Base-by-base conservation (phyloP, 192 early-diverging fungal genomes). In the Coemansia sp. region DNA sequence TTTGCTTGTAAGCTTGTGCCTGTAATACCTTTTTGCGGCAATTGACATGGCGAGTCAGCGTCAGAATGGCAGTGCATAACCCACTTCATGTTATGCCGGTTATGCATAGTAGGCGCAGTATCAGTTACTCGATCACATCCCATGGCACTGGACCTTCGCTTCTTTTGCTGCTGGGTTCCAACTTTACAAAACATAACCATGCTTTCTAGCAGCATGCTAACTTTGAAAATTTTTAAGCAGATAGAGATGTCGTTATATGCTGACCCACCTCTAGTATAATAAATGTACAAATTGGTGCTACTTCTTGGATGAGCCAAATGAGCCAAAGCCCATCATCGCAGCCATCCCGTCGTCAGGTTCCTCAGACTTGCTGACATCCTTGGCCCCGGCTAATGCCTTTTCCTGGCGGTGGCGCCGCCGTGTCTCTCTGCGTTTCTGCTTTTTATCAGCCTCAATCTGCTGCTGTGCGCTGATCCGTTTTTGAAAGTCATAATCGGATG, bases 311-410 rank as follows among this genome's bases (percentile, higher is more conserved):
- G 76, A 64, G 6, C 67, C 71, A 59, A 78, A 78, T 1, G 65
- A 41, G 22, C 59, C 49, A 38, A 73, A 85, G 49, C 91, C 94
- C 89, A 97, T 94, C 80, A 92, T 75, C 38, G 82, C 83, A 14
- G 87, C 85, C 74, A 97, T 88, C 6, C 86, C 88, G 19, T 82
- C 83, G 12, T 74, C 81, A 4, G 58, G 61, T 21, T 74, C 65
- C 5, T 31, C 70, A 27, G 38, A 26, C 6, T 49, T 60, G 28
- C 58, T 63, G 21, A 61, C 74, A 23, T 58, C 67, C 26, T 67
- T 59, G 61, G 84, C 62, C 59, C 74, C 54, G 5, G 30, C 27
- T 83, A 69, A 65, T 56, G 23, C 38, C 19, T 57, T 62, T 57
- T 62, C 88, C 85, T 58, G 73, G 69, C 67, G 56, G 52, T 86